Conservation (phyloP, 805 yeast species). For the Myxozyma kluyveri region DNA sequence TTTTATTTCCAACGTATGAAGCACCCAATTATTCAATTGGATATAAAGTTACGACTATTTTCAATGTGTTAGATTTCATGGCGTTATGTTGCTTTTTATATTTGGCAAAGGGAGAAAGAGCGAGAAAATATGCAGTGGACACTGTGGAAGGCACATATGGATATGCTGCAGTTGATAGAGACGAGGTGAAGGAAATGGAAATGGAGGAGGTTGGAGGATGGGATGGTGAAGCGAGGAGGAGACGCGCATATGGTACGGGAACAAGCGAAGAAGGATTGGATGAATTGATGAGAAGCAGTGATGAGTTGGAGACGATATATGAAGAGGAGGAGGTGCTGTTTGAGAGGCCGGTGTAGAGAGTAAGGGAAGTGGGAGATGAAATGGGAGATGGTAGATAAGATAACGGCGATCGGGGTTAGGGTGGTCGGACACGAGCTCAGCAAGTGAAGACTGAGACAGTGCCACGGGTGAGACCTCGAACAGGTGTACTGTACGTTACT, state of each 20-base stretch:
- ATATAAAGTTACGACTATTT: conserved; percentile 14
- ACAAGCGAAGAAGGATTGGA: too few relatives aligned
- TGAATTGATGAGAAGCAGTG: too few relatives aligned
- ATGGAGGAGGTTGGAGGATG: neutral
- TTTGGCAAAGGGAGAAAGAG: conserved; percentile 17
- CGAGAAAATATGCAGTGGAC: neutral
- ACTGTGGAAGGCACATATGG: conserved; percentile 4
- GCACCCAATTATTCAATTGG: conserved; percentile 25
- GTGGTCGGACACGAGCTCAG: too few relatives aligned
- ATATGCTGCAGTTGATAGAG: conserved; percentile 4
- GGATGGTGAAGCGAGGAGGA: neutral
- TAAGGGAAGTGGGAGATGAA: too few relatives aligned
- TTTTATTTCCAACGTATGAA: conserved; percentile 23
- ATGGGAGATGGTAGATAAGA: too few relatives aligned
- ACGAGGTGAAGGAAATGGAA: neutral
- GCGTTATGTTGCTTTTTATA: conserved; percentile 17
- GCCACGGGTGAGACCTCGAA: too few relatives aligned
- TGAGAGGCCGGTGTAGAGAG: too few relatives aligned
- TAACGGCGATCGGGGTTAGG: too few relatives aligned
- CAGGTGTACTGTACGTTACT: too few relatives aligned
- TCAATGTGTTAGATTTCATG: conserved; percentile 20
- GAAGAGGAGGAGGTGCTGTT: too few relatives aligned
- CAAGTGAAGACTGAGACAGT: too few relatives aligned
- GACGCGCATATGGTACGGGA: neutral
- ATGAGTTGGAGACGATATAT: too few relatives aligned